These are phyloP conservation scores for Eucalyptus tenuipes DNA, from an alignment of 345 rosid genomes.

Conservation along the genomic window DNA sequence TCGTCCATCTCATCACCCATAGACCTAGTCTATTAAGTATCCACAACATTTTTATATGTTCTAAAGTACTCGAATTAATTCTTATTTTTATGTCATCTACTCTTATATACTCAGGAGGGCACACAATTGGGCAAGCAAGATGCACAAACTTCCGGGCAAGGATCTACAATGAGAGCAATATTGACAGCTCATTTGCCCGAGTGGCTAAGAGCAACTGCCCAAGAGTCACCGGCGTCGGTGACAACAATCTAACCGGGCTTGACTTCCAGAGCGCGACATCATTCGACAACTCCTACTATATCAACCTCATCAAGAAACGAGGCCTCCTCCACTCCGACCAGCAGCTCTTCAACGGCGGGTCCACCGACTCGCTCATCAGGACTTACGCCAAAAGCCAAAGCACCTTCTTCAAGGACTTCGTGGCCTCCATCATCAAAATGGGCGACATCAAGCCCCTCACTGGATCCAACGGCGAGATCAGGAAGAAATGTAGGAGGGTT, in stretches of 20 bases:
- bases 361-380: constrained; percentile 23
- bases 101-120: neutral
- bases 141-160: constrained; percentile 28
- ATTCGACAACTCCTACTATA: constrained; percentile 45
- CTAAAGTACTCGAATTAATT: too few relatives aligned
- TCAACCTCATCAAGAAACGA: constrained; percentile 28
- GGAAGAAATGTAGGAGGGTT: neutral
- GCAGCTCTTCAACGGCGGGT: constrained; percentile 22
- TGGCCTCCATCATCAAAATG: neutral
- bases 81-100: too few relatives aligned
- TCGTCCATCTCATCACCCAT: neutral
- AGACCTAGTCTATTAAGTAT: neutral
- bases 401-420: constrained; percentile 1
- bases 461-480: neutral
- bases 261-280: constrained; percentile 37
- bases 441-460: neutral
- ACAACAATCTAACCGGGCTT: constrained; percentile 15
- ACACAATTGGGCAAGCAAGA: constrained; percentile 43
- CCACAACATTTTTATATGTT: too few relatives aligned
- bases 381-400: constrained; percentile 20
- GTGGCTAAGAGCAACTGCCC: constrained; percentile 29
- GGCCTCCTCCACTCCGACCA: constrained; percentile 45
- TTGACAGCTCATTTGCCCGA: constrained; percentile 24
- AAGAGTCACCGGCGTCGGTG: neutral
- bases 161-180: constrained; percentile 32